These are phyloP conservation scores for Fusarium domesticum DNA, from an alignment of 2,329 filamentous ascomycete species.

Conservation along the genomic window DNA sequence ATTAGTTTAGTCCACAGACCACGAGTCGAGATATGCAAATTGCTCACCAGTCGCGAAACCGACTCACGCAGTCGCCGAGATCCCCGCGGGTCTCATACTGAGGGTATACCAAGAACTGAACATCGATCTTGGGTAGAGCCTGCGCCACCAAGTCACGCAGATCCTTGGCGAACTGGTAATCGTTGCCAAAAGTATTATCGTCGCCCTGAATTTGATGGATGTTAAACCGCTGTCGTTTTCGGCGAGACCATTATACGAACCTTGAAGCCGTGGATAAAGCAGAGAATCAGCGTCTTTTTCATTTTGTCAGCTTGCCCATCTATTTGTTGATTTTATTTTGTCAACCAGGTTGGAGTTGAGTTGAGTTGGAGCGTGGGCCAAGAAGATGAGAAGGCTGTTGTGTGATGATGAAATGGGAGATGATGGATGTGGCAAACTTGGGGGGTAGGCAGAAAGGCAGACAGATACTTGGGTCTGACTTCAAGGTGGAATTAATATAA, in stretches of 20 bases:
- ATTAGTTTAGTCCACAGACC: too few species aligned
- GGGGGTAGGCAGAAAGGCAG: neutral
- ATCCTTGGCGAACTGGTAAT: conserved; percentile 67
- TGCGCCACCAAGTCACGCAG: conserved; percentile 62
- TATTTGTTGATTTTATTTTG: too few species aligned
- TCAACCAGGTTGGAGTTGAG: too few species aligned
- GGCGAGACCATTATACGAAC: too few species aligned
- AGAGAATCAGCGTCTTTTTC: conserved; percentile 76
- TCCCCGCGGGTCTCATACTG: conserved; percentile 81
- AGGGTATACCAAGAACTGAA: conserved; percentile 70
- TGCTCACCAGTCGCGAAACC: conserved; percentile 71
- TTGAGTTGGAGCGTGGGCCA: neutral
- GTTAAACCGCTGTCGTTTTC: neutral
- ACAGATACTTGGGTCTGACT: too few species aligned
- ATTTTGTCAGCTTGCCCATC: conserved; percentile 25
- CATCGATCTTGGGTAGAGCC: conserved; percentile 65
- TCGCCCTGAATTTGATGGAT: conserved; percentile 54
- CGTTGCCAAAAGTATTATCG: conserved; percentile 70
- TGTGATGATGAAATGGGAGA: neutral
- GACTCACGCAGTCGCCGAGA: conserved; percentile 64
- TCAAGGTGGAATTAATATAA: too few species aligned
- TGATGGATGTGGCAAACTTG: neutral
- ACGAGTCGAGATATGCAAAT: neutral
- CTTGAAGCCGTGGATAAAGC: conserved; percentile 90
- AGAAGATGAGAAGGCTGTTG: neutral